Percentiles rank a stretch among this genome's conserved stretches.
phyloP scores from a whole-genome alignment of 2,329 filamentous ascomycete species.

The Diaporthe australafricana region DNA sequence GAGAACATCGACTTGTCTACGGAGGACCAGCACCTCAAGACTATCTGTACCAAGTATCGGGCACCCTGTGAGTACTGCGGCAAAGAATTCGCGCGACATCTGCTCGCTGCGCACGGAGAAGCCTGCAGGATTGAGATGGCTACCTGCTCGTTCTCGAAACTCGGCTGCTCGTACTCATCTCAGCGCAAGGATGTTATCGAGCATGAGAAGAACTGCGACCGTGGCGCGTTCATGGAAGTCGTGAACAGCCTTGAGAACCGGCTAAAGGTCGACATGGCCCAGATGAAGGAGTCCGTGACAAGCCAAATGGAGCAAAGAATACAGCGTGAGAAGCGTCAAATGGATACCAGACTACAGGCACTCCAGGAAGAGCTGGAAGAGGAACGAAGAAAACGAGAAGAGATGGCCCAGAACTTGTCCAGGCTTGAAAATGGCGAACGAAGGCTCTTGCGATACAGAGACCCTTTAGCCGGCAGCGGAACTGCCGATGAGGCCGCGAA shows the following conservation, averaged over 20 bases:
- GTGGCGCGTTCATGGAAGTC: not conserved
- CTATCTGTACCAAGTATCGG: conserved; percentile 58
- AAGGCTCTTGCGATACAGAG: not conserved
- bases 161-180: conserved; percentile 50
- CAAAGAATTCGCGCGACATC: conserved; percentile 47
- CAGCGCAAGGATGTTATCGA: conserved; percentile 48
- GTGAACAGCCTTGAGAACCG: conserved; percentile 11
- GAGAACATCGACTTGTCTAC: conserved; percentile 22
- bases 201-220: conserved; percentile 53
- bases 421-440: not conserved
- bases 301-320: conserved; percentile 18
- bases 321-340: conserved; percentile 24
- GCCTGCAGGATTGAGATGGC: conserved; percentile 60
- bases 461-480: not conserved
- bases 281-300: conserved; percentile 6
- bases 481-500: not conserved
- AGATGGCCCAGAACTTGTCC: conserved; percentile 10
- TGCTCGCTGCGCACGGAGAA: conserved; percentile 57
- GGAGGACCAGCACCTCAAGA: conserved; percentile 51
- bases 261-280: not conserved
- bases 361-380: conserved; percentile 5
- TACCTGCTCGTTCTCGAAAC: conserved; percentile 3
- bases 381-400: conserved; percentile 14
- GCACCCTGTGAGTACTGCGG: conserved; percentile 63
- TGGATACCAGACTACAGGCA: conserved; percentile 1